phyloP scores from a whole-genome alignment of 495 filamentous ascomycete genomes.

The Lineolata rhizophorae region DNA sequence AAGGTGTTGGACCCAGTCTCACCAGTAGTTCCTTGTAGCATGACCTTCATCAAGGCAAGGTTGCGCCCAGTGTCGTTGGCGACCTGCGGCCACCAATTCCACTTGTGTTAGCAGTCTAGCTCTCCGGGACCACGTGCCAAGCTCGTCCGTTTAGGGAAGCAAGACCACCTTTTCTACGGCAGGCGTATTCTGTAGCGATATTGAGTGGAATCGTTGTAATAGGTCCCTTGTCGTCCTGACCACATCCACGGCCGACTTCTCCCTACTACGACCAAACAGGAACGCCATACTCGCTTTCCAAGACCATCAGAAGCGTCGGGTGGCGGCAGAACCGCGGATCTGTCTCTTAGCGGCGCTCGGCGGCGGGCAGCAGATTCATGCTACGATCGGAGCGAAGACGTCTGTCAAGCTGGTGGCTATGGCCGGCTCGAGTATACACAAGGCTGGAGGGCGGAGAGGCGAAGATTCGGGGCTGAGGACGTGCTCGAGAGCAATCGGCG shows the following conservation, averaged over 20 bases:
- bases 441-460: too few species aligned
- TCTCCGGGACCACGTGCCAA: background rate
- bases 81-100: slow-evolving; percentile 21
- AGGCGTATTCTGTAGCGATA: slow-evolving; percentile 13
- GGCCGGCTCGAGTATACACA: too few species aligned
- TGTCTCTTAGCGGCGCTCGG: too few species aligned
- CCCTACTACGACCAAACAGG: slow-evolving; percentile 53
- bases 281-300: too few species aligned
- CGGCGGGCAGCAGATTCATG: too few species aligned
- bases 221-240: slow-evolving; percentile 35
- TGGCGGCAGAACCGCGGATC: too few species aligned
- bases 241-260: slow-evolving; percentile 34
- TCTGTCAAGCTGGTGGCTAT: too few species aligned
- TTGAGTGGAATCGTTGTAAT: slow-evolving; percentile 25
- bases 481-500: too few species aligned
- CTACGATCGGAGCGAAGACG: too few species aligned
- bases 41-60: slow-evolving; percentile 20
- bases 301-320: too few species aligned
- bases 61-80: too few species aligned
- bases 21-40: slow-evolving; percentile 21
- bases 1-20: slow-evolving; percentile 1
- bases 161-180: slow-evolving; percentile 14
- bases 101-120: slow-evolving; percentile 5
- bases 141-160: background rate
- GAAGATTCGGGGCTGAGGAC: too few species aligned